Evolutionary conservation across 2,329 filamentous ascomycete species (phyloP).

Genomic region (Colletotrichum sp.): DNA sequence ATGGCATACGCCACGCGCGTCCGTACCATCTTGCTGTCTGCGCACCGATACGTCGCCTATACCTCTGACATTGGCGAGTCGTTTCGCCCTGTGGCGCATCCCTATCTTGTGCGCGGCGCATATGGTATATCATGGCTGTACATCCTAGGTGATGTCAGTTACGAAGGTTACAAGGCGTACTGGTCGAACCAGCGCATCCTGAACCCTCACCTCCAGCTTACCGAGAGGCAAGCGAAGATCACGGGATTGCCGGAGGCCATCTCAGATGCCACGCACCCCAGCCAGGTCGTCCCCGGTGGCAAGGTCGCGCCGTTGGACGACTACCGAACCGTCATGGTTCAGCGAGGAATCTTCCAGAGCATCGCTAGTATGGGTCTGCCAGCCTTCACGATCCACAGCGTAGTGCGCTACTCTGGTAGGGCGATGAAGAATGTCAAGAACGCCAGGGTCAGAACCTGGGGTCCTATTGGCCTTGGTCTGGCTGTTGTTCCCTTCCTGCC

Average conservation of each 20-base stretch:
- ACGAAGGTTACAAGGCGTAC: constrained; percentile 97
- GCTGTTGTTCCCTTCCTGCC: constrained; percentile 83
- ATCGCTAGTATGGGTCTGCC: constrained; percentile 93
- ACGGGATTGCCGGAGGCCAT: constrained; percentile 41
- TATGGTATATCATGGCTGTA: constrained; percentile 96
- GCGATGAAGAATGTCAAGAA: constrained; percentile 88
- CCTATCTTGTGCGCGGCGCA: constrained; percentile 77
- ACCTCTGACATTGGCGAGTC: constrained; percentile 96
- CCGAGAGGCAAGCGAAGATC: constrained; percentile 50
- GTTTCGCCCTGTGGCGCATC: constrained; percentile 91
- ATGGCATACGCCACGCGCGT: constrained; percentile 88
- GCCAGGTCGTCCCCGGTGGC: constrained; percentile 32
- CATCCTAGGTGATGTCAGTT: constrained; percentile 83
- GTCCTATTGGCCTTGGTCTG: constrained; percentile 83
- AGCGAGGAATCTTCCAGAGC: constrained; percentile 88
- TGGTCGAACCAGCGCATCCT: constrained; percentile 79
- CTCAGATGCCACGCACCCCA: constrained; percentile 12
- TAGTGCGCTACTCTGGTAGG: constrained; percentile 85
- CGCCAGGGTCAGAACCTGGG: constrained; percentile 77
- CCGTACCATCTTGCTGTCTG: constrained; percentile 85
- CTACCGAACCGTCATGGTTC: constrained; percentile 87
- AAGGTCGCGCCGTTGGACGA: constrained; percentile 78
- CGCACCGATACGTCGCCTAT: constrained; percentile 96
- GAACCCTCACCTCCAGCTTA: constrained; percentile 67
- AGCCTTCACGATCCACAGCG: constrained; percentile 90